Evolutionary conservation across 106 monocot genomes (phyloP).

Genomic region (Hemerocallis citrina): DNA sequence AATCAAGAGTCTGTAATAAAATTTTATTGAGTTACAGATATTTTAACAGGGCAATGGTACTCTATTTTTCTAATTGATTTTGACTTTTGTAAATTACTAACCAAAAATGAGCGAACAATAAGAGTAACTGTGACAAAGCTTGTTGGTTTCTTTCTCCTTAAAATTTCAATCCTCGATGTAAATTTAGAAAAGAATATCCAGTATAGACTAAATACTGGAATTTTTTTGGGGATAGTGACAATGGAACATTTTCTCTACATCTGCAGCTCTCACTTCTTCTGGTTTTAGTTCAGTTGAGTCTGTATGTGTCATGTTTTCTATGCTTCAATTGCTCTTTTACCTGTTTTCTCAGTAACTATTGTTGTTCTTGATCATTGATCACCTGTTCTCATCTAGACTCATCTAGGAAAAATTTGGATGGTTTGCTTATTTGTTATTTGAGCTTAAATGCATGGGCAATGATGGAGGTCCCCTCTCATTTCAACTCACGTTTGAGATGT

Average conservation of each 20-base stretch:
- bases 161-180: not conserved
- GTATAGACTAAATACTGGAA: not conserved
- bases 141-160: not conserved
- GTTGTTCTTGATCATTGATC: too few relatives aligned
- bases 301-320: not conserved
- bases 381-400: too few relatives aligned
- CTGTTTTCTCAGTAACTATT: too few relatives aligned
- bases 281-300: not conserved
- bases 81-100: not conserved
- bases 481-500: too few relatives aligned
- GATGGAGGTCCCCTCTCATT: too few relatives aligned
- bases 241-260: slow-evolving; percentile 1
- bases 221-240: too few relatives aligned
- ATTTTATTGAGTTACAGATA: not conserved
- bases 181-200: not conserved
- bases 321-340: not conserved
- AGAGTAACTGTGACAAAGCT: not conserved
- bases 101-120: not conserved
- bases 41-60: not conserved
- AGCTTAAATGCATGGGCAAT: too few relatives aligned
- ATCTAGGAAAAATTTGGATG: too few relatives aligned
- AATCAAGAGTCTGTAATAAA: not conserved
- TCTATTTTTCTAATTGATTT: not conserved
- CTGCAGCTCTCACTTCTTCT: not conserved
- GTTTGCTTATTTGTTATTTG: too few relatives aligned